Evolutionary conservation across 1,284 basidiomycete species (phyloP).

Genomic region (Vanrija humicola): DNA sequence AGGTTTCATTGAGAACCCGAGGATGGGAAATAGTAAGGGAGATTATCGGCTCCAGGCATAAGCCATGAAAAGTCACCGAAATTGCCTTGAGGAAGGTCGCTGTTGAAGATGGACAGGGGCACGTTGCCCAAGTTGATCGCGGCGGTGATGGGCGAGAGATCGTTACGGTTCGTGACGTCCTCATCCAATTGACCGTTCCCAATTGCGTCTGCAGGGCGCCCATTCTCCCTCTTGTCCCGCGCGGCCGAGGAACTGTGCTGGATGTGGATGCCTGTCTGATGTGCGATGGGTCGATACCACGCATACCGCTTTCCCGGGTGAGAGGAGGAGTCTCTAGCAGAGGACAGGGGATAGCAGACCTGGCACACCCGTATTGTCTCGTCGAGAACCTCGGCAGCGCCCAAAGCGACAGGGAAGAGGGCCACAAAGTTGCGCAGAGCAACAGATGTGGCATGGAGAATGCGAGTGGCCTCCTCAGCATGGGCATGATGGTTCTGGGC

Average conservation of each 20-base stretch:
- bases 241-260: no score
- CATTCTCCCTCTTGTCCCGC: no score
- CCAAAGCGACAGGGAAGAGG: constrained; percentile 14
- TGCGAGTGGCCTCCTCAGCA: constrained; percentile 9
- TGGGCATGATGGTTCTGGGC: constrained; percentile 6
- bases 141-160: not conserved
- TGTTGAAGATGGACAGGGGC: not conserved
- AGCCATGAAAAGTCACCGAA: constrained; percentile 3
- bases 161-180: not conserved
- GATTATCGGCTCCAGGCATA: constrained; percentile 2
- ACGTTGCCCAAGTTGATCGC: not conserved
- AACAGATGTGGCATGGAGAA: constrained; percentile 11
- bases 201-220: no score
- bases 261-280: no score
- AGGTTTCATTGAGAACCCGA: not conserved
- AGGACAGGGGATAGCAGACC: not conserved
- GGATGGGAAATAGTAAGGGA: constrained; percentile 6
- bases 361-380: constrained; percentile 17
- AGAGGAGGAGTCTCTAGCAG: not conserved
- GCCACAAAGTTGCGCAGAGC: constrained; percentile 14
- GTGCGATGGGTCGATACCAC: constrained; percentile 9
- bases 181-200: no score
- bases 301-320: constrained; percentile 1
- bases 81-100: not conserved
- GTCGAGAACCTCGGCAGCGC: constrained; percentile 17